Base-by-base conservation (phyloP, 805 yeast species). In the Candida caryicola region DNA sequence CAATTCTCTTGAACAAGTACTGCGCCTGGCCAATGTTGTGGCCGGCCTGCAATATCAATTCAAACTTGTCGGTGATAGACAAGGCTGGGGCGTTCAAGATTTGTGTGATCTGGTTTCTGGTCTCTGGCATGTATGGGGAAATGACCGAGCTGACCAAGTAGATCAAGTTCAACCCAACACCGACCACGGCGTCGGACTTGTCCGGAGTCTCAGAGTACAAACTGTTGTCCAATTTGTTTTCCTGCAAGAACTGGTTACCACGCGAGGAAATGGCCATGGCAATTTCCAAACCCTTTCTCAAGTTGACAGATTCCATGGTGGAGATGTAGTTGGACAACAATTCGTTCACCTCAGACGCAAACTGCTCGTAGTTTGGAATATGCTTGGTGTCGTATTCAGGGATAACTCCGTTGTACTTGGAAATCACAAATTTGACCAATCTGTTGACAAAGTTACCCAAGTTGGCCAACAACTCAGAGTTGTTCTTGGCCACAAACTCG, bases 371-470 rank as follows among this genome's bases (percentile, higher is more conserved):
- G 41, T 70, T 73, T 21, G 76, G 70, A 34, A 67, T 61, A 39
- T 74, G 61, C 17, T 65, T 56, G 4, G 74, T 60, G 44, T 77
- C 71, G 57, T 62, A 89, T 33, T 69, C 55, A 36, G 98, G 96
- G 47, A 93, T 75, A 33, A 87, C 95, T 43, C 96, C 95, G 50
- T 87, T 85, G 65, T 88, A 93, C 61, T 89, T 93, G 39, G 96
- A 90, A 59, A 76, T 80, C 36, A 82, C 88, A 59, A 89, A 93
- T 64, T 93, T 93, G 46, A 88, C 80, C 54, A 91, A 71, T 67
- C 99, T 83, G 73, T 93, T 93, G 41, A 89, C 97, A 56, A 89
- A 88, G 71, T 93, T 93, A 65, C 99, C 99, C 60, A 93, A 73
- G 67, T 93, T 93, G 36, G 98, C 96, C 64, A 93, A 74, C 57